A percentile compares a stretch with the other conserved stretches of the same genome.
These are phyloP conservation scores for Penicillium sp. DNA, from an alignment of 2,329 filamentous ascomycete species.

Conservation along the genomic window DNA sequence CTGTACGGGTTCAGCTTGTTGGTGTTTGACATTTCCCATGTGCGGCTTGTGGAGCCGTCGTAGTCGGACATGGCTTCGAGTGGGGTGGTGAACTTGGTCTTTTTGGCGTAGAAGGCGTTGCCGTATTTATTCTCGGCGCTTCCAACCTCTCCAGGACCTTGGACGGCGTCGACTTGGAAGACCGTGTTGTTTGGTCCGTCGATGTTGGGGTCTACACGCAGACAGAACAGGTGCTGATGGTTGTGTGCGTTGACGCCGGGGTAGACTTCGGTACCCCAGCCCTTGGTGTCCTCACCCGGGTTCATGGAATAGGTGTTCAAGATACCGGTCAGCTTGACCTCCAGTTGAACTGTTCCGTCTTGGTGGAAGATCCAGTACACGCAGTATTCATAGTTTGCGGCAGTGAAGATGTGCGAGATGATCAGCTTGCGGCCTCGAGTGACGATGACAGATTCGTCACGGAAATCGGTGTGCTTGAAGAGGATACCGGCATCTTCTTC, in stretches of 20 bases:
- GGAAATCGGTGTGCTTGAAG: constrained; percentile 93
- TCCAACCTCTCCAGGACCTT: constrained; percentile 68
- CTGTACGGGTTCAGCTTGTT: constrained; percentile 80
- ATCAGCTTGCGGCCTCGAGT: constrained; percentile 82
- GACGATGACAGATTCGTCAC: constrained; percentile 80
- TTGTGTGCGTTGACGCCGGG: constrained; percentile 91
- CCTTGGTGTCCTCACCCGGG: constrained; percentile 72
- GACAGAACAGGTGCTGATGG: constrained; percentile 91
- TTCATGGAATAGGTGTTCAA: constrained; percentile 85
- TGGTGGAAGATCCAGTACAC: constrained; percentile 87
- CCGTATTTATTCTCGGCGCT: constrained; percentile 80
- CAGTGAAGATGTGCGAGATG: constrained; percentile 88
- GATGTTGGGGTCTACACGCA: constrained; percentile 80
- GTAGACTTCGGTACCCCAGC: constrained; percentile 90
- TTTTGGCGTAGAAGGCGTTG: constrained; percentile 82
- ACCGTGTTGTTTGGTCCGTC: constrained; percentile 82
- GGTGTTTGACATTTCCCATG: constrained; percentile 87
- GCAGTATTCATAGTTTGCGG: constrained; percentile 92
- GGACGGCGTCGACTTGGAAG: constrained; percentile 72
- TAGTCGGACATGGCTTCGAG: constrained; percentile 71
- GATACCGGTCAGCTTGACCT: constrained; percentile 88
- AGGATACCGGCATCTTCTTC: constrained; percentile 89
- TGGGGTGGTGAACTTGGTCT: constrained; percentile 71
- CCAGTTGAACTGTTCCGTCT: constrained; percentile 85
- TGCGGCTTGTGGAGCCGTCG: constrained; percentile 69